Base-by-base conservation (phyloP, 73 alveolate species). In the Urostyla sp. region DNA sequence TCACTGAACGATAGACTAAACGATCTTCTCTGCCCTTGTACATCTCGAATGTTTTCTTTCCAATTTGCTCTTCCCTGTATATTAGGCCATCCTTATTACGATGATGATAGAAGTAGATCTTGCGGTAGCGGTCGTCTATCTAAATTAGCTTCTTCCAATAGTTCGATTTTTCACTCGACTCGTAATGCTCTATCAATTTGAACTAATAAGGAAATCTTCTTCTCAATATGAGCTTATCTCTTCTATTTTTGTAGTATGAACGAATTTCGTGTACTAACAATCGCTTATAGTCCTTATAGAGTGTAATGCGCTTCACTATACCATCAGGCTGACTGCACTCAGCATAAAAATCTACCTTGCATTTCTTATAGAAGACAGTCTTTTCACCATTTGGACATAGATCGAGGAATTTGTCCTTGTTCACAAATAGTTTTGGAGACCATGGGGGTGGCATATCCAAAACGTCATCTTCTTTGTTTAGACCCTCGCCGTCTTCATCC, bases 371-470 rank as follows among this genome's bases (percentile, higher is more conserved):
- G 75, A 90, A 94, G 4, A 83, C 61, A 16, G 97, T 92, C 48
- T 90, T 89, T 59, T 94, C 98, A 83, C 98, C 98, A 0, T 89
- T 63, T 16, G 99, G 99, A 24, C 98, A 94, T 3, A 95, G 83
- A 60, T 85, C 93, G 15, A 90, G 69, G 89, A 83, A 95, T 53
- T 84, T 90, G 38, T 95, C 97, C 59, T 80, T 94, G 55, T 91
- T 95, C 28, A 95, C 90, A 28, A 63, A 90, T 0, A 95, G 78
- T 66, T 93, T 95, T 18, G 97, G 97, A 0, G 98, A 89, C 99
- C 99, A 95, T 15, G 98, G 91, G 0, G 98, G 99, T 8, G 99
- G 98, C 99, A 95, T 91, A 77, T 95, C 99, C 43, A 91, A 80
- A 23, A 94, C 63, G 43, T 94, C 95, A 50, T 82, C 85, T 21